Evolutionary conservation across 371 early-diverging fungal species (phyloP), one percentile per base, ranked within the genome.

Genomic region (Blyttiomyces sp.): DNA sequence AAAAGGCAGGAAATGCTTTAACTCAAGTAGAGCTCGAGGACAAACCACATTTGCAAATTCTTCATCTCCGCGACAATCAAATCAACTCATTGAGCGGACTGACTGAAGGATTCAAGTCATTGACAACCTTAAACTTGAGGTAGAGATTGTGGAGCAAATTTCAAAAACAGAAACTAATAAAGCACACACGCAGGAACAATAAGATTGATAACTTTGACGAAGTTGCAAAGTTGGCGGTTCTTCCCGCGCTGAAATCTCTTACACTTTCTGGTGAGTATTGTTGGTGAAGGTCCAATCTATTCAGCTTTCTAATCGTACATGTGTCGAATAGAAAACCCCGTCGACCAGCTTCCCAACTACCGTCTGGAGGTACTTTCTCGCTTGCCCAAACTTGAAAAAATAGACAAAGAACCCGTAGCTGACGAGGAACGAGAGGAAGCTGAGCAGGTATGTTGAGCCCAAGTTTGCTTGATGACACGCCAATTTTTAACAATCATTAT

Each of bases 341-440:
- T 79, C 13, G 61, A 49, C 11, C 59, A 68, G 31, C 34, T 64
- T 19, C 65, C 72, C 13, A 74, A 66, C 57, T 79, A 79, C 57
- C 66, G 79, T 6, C 45, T 79, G 11, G 76, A 79, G 34, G 52
- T 74, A 19, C 31, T 79, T n/a, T 31, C 35, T 31, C 59, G 74
- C n/a, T 59, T 74, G 17, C 65, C 71, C 19, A 70, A 69, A 26
- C 57, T 79, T 16, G 76, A 79, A 36, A 52, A 70, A 28, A 48
- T 79, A 45, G 79, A 79, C 64, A 79, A 79, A 60, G 76, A 75
- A 16, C 63, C 64, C 3, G 64, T 79, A 24, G 63, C 57, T 4
- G 72, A 69, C 4, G 79, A 79, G n/a, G 79, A 79, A 49, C 45
- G 74, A n/a, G 79, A 79, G 49, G 76, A 79, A 45, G 76, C 69